Evolutionary conservation across 73 alveolate genomes (phyloP).

Genomic region (Uronychia binucleata): DNA sequence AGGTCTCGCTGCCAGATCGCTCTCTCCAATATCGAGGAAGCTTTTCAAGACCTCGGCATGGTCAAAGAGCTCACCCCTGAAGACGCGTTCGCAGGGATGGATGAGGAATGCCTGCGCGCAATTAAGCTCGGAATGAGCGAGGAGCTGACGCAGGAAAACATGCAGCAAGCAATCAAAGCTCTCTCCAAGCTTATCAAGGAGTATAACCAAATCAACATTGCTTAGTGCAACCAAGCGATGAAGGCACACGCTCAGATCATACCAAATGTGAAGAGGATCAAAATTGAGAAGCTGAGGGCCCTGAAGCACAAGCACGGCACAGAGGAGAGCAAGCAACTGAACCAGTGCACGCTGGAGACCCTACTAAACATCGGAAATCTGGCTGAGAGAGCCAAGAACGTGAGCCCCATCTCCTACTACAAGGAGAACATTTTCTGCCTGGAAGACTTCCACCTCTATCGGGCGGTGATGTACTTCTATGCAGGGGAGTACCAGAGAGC

Average conservation of each 20-base stretch:
- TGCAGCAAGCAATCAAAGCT: conserved; percentile 6
- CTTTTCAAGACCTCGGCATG: conserved; percentile 18
- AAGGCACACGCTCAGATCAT: conserved; percentile 39
- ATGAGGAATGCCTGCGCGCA: conserved; percentile 59
- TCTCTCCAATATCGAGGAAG: conserved; percentile 28
- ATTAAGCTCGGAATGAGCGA: conserved; percentile 18
- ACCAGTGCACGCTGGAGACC: conserved; percentile 19
- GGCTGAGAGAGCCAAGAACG: conserved; percentile 16
- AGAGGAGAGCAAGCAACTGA: conserved; percentile 25
- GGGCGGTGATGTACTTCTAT: conserved; percentile 39
- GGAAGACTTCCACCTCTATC: conserved; percentile 37
- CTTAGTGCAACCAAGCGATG: conserved; percentile 31
- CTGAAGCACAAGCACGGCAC: conserved; percentile 33
- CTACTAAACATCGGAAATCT: conserved; percentile 15
- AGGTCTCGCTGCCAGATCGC: conserved; percentile 53
- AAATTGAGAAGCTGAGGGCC: conserved; percentile 52
- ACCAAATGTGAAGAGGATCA: conserved; percentile 52
- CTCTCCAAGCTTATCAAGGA: conserved; percentile 8
- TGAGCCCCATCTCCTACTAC: conserved; percentile 22
- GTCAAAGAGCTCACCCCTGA: conserved; percentile 45
- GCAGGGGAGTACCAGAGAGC: conserved; percentile 12
- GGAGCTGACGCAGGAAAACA: conserved; percentile 17
- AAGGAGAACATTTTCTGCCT: conserved; percentile 36
- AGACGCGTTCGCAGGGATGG: conserved; percentile 55
- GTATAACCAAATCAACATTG: conserved; percentile 29